These are phyloP conservation scores for Hygrocybe punicea DNA, from an alignment of 768 basidiomycete species.

Conservation along the genomic window DNA sequence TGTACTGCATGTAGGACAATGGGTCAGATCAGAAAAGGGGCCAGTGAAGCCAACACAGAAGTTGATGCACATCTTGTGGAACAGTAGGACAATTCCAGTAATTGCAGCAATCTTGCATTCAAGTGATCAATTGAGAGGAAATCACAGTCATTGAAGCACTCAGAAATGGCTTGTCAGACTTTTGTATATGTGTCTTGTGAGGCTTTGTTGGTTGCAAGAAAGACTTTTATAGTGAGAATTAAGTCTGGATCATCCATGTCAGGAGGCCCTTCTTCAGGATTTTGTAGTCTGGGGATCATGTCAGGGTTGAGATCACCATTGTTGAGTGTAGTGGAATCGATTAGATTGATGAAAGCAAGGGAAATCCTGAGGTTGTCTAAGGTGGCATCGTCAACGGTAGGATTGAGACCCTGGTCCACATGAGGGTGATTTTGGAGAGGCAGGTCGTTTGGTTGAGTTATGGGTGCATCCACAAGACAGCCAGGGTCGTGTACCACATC, in stretches of 20 bases:
- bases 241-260: conserved; percentile 24
- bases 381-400: not conserved
- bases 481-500: too few species aligned
- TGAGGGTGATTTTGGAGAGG: not conserved
- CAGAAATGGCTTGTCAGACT: conserved; percentile 17
- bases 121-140: conserved; percentile 31
- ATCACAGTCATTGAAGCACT: conserved; percentile 21
- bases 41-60: conserved; percentile 42
- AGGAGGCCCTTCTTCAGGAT: conserved; percentile 19
- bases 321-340: conserved; percentile 27
- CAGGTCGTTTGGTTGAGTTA: not conserved
- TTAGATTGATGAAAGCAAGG: conserved; percentile 19
- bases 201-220: conserved; percentile 25
- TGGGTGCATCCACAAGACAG: not conserved
- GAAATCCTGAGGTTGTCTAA: conserved; percentile 18
- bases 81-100: conserved; percentile 36
- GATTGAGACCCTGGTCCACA: not conserved
- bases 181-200: conserved; percentile 31
- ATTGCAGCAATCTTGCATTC: conserved; percentile 23
- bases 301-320: conserved; percentile 18
- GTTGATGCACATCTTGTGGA: conserved; percentile 42
- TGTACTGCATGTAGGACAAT: conserved; percentile 33
- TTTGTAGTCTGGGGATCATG: conserved; percentile 21
- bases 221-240: conserved; percentile 33
- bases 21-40: conserved; percentile 25